These are phyloP conservation scores for Rhipidocladum racemiflorum DNA, from an alignment of 176 grass and related monocot genomes.

Conservation along the genomic window DNA sequence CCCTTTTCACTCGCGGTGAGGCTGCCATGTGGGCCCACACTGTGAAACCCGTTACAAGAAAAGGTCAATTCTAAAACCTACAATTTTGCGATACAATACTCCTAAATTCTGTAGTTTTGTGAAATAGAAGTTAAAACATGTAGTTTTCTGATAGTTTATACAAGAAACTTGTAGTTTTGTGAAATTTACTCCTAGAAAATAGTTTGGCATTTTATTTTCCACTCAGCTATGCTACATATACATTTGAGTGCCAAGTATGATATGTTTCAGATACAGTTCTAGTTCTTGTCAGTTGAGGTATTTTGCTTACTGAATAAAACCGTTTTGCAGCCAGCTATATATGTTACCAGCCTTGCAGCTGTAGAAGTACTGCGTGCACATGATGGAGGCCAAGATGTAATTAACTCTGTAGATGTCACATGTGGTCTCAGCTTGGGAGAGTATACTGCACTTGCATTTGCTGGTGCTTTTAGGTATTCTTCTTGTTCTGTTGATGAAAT, in stretches of 20 bases:
- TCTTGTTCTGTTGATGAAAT: not conserved
- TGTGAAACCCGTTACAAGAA: too few relatives aligned
- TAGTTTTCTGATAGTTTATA: too few relatives aligned
- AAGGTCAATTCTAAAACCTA: too few relatives aligned
- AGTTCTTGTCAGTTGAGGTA: not conserved
- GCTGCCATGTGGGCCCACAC: too few relatives aligned
- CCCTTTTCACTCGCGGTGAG: too few relatives aligned
- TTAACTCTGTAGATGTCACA: slow-evolving; percentile 75
- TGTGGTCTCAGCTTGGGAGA: slow-evolving; percentile 97
- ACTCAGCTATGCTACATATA: not conserved
- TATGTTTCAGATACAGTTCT: not conserved
- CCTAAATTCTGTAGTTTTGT: too few relatives aligned
- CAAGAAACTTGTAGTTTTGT: too few relatives aligned
- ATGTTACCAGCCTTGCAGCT: slow-evolving; percentile 91
- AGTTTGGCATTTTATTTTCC: not conserved
- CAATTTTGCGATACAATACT: too few relatives aligned
- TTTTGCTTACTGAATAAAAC: slow-evolving; percentile 23
- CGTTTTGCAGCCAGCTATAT: slow-evolving; percentile 87
- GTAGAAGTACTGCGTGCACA: slow-evolving; percentile 73
- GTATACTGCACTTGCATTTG: slow-evolving; percentile 94
- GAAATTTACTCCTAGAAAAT: not conserved
- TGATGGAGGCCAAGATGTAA: slow-evolving; percentile 73
- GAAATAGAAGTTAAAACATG: too few relatives aligned
- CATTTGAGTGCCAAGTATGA: not conserved
- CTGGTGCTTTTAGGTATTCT: slow-evolving; percentile 90